Base-by-base conservation (phyloP, 2,329 filamentous ascomycete genomes). In the Cladophialophora yegresii region DNA sequence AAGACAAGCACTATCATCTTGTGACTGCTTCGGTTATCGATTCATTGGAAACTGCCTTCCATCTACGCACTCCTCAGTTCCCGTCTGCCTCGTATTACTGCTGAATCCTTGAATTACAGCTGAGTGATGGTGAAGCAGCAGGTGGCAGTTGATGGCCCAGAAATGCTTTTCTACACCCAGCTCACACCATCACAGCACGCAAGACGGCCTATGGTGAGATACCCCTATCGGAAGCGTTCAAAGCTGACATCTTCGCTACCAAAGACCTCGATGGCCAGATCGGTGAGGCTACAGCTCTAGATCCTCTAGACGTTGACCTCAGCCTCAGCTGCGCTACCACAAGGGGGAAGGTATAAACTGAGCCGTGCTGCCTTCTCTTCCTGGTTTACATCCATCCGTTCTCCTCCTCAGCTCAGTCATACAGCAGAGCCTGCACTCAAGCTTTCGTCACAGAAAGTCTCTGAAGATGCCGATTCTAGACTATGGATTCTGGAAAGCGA, bases 401-500 rank as follows among this genome's bases (percentile, higher is more conserved):
- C 22, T 13, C 16, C 23, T 28, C 47, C 13, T 50, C 20, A 8
- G 12, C 12, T 16, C 23, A 28, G 10, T 10, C 22, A 28, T 13
- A 23, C 23, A 12, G 10, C 9, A 13, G 47, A 50, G 6, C 10
- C 22, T 26, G 6, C 23, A 12, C 10, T 50, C 9, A 20, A 13
- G 47, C 3, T 26, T 3, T 13, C 12, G 13, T 20, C 47, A 23
- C 45, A 47, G 3, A 7, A 8, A 20, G 45, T 9, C 9, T 49
- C 1, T 50, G 45, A 49, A 33, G 8, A 65, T 65, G 62, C 53
- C 62, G 3, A 58, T 65, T 40, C 53, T 26, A 6, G 33, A 61
- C 26, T 65, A 65, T 45, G 62, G 62, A 10, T 53, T 65, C 33
- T 65, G 62, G 62, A 58, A 54, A 22, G 62, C 53, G 9, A 56